Evolutionary conservation across 768 basidiomycete genomes (phyloP), one percentile per base, ranked within the genome.

Genomic region (Collybiopsis confluens): DNA sequence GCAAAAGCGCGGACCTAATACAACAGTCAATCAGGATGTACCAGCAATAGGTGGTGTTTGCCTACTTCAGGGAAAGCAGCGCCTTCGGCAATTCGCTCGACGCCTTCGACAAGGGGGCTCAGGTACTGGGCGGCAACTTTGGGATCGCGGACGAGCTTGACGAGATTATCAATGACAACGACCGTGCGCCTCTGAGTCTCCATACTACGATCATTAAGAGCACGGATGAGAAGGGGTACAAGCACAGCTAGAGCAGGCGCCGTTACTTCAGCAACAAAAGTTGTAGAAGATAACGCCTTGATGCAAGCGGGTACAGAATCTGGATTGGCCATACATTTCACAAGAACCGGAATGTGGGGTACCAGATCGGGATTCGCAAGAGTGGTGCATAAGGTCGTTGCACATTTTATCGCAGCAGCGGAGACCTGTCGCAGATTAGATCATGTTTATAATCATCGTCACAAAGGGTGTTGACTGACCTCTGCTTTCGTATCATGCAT

Each of bases 401-500:
- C 95, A 60, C 90, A 90, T 78, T 97, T 97, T 60, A 83, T 73
- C 33, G 95, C 95, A 28, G 90, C 86, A 51, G 77, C 75, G 11
- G 93, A 87, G 28, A 98, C 93, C 92, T 93, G 54, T 18, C 10
- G 23, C 35, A 28, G 48, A 27, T 4, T n/a, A 50, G 27, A 26
- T 43, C n/a, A 26, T 6, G 23, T 15, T 27, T 26, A 37, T 41
- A 43, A 13, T 15, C n/a, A 28, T 24, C 3, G 11, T 21, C 20
- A n/a, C n/a, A 37, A 15, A 47, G 28, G 33, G 44, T 16, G 21
- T 49, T 20, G 33, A 66, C 78, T 61, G 41, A 92, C 94, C 81
- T 98, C 96, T 62, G 81, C 70, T 69, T 98, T 98, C 55, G 96
- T 98, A 70, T 98, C 96, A 62, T 96, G 92, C 94, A 98, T 94